These are phyloP conservation scores for Aspergillus candidus DNA, from an alignment of 2,329 filamentous ascomycete genomes.

Conservation along the genomic window DNA sequence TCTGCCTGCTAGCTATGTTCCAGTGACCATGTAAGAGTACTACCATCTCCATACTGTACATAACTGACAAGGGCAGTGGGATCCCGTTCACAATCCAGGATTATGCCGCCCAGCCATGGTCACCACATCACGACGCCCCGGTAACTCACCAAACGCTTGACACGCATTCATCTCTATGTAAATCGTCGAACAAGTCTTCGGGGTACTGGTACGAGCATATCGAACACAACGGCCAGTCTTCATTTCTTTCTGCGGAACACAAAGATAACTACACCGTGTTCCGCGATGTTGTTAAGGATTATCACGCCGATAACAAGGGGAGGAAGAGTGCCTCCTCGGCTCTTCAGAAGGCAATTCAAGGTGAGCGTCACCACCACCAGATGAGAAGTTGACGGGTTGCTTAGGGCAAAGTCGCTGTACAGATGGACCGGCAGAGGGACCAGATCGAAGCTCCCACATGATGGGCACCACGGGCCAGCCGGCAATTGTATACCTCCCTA, in stretches of 20 bases:
- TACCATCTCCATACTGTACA: too few relatives aligned
- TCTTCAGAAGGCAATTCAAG: constrained; percentile 26
- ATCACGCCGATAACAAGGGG: constrained; percentile 30
- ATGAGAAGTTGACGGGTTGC: not conserved
- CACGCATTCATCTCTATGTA: constrained; percentile 1
- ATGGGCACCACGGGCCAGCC: constrained; percentile 28
- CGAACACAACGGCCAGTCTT: constrained; percentile 24
- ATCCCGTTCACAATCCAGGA: constrained; percentile 17
- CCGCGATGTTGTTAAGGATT: constrained; percentile 31
- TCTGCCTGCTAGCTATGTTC: constrained; percentile 4
- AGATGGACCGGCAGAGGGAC: constrained; percentile 22
- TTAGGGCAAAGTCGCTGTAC: not conserved
- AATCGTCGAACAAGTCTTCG: constrained; percentile 4
- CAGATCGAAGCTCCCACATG: constrained; percentile 18
- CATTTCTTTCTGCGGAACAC: constrained; percentile 17
- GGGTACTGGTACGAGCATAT: constrained; percentile 27
- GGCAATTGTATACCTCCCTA: constrained; percentile 26
- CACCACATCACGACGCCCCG: constrained; percentile 2
- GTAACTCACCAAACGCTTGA: constrained; percentile 5
- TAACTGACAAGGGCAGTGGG: constrained; percentile 9
- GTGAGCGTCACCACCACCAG: constrained; percentile 7
- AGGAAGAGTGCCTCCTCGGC: constrained; percentile 22
- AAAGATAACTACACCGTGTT: constrained; percentile 31
- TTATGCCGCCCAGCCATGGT: constrained; percentile 14
- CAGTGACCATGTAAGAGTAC: constrained; percentile 6